phyloP scores from a whole-genome alignment of 2,329 filamentous ascomycete species.

The Claviceps africana region DNA sequence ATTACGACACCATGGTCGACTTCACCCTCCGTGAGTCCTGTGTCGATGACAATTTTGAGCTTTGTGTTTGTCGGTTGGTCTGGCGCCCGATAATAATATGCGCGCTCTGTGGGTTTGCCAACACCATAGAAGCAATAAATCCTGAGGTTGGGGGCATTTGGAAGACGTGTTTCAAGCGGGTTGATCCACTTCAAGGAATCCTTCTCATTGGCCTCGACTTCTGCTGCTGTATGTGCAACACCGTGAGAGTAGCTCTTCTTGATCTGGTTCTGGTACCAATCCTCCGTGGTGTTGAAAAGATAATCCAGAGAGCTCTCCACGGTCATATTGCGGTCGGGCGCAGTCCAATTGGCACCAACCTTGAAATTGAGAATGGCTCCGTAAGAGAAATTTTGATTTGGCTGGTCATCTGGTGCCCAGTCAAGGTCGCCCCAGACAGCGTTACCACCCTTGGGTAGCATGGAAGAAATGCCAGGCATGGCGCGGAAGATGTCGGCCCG shows the following conservation, averaged over 20 bases:
- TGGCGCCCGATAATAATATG: constrained; percentile 71
- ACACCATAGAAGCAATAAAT: constrained; percentile 97
- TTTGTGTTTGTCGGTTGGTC: constrained; percentile 52
- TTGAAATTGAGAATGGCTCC: constrained; percentile 81
- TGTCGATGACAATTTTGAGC: constrained; percentile 63
- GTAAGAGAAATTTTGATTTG: constrained; percentile 57
- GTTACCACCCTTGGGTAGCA: constrained; percentile 89
- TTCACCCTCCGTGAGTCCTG: constrained; percentile 41
- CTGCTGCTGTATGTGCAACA: constrained; percentile 61
- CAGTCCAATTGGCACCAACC: constrained; percentile 46
- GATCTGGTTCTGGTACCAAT: constrained; percentile 72
- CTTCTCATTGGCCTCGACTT: constrained; percentile 73
- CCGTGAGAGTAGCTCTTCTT: constrained; percentile 72
- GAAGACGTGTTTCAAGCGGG: constrained; percentile 76
- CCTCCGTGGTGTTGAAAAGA: constrained; percentile 61
- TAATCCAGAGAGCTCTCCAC: constrained; percentile 65
- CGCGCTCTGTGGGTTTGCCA: constrained; percentile 83
- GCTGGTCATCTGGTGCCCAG: constrained; percentile 76
- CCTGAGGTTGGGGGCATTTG: constrained; percentile 76
- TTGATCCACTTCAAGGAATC: constrained; percentile 83
- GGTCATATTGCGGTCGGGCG: constrained; percentile 62
- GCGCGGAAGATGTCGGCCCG: constrained; percentile 86
- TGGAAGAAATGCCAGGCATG: constrained; percentile 92
- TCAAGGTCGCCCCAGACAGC: constrained; percentile 86
- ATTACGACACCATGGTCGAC: constrained; percentile 85